A percentile compares a stretch with the other conserved stretches of the same genome.
Evolutionary conservation across 371 early-diverging fungal genomes (phyloP).

Genomic region (Dinochytrium kinnereticum): DNA sequence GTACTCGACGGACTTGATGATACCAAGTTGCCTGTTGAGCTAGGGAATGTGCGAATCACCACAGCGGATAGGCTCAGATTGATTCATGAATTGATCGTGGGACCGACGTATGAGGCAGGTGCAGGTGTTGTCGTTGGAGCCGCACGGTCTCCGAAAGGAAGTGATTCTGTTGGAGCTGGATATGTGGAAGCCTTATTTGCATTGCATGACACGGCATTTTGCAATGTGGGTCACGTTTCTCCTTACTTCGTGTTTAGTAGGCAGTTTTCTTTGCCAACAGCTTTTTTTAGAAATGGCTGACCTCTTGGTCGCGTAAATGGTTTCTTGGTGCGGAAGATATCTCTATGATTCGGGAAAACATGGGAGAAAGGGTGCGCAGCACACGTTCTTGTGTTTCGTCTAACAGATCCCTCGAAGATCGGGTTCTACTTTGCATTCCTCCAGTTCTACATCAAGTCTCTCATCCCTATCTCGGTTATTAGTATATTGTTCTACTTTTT

Average conservation of each 20-base stretch:
- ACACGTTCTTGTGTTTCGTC: background rate
- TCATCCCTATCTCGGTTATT: constrained; percentile 68
- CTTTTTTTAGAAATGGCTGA: constrained; percentile 69
- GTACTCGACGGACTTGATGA: background rate
- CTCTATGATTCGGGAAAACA: constrained; percentile 70
- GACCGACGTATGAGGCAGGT: constrained; percentile 11
- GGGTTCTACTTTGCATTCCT: constrained; percentile 92
- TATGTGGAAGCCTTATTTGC: constrained; percentile 1
- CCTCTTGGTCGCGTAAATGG: constrained; percentile 79
- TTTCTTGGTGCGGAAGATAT: constrained; percentile 72
- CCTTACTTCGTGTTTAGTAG: background rate
- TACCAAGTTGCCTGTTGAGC: background rate
- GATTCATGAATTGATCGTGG: constrained; percentile 5
- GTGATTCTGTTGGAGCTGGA: constrained; percentile 1
- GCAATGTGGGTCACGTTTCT: background rate
- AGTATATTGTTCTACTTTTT: constrained; percentile 68
- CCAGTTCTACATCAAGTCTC: constrained; percentile 80
- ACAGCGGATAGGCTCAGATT: constrained; percentile 5
- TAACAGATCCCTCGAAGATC: constrained; percentile 42
- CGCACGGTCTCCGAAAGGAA: background rate
- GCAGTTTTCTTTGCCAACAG: background rate
- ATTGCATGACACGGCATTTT: background rate
- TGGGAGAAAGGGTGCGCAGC: constrained; percentile 72
- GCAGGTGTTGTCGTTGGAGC: background rate
- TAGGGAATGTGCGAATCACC: background rate